phyloP scores from a whole-genome alignment of 768 basidiomycete species.

The Leccinum olivaceopallidum region DNA sequence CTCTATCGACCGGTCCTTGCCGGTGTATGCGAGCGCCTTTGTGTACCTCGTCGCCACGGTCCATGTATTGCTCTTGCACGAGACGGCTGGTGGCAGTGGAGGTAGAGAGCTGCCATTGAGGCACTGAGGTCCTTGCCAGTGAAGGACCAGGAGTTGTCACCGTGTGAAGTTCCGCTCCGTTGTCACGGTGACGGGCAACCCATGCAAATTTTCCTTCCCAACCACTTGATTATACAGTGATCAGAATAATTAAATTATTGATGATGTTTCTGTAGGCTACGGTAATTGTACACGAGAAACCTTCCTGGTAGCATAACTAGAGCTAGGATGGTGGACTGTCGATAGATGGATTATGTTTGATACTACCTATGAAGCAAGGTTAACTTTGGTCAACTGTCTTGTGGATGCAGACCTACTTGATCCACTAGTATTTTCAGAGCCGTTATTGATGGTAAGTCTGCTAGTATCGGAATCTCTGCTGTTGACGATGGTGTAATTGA shows the following conservation, averaged over 20 bases:
- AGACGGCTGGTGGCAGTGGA: conserved; percentile 35
- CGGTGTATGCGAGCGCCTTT: conserved; percentile 73
- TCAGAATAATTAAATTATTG: neutral
- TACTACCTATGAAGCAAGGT: neutral
- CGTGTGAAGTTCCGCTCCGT: neutral
- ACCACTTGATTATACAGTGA: neutral
- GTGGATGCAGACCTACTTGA: conserved; percentile 1
- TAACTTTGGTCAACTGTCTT: neutral
- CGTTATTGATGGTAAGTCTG: neutral
- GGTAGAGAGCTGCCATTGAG: conserved; percentile 8
- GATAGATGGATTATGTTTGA: neutral
- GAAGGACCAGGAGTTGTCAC: neutral
- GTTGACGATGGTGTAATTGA: too few species aligned
- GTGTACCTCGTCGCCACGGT: conserved; percentile 63
- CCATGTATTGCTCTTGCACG: conserved; percentile 62
- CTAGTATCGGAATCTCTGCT: neutral
- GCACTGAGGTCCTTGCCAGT: too few species aligned
- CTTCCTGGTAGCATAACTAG: neutral
- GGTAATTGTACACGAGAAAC: neutral
- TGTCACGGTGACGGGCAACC: neutral
- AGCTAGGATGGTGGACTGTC: neutral
- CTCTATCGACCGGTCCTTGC: conserved; percentile 63
- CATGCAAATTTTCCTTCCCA: too few species aligned
- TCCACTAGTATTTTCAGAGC: neutral
- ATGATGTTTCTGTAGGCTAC: neutral